Percentiles rank a stretch among this genome's conserved stretches.
phyloP scores from a whole-genome alignment of 306 rosid genomes.

The Parietaria judaica region DNA sequence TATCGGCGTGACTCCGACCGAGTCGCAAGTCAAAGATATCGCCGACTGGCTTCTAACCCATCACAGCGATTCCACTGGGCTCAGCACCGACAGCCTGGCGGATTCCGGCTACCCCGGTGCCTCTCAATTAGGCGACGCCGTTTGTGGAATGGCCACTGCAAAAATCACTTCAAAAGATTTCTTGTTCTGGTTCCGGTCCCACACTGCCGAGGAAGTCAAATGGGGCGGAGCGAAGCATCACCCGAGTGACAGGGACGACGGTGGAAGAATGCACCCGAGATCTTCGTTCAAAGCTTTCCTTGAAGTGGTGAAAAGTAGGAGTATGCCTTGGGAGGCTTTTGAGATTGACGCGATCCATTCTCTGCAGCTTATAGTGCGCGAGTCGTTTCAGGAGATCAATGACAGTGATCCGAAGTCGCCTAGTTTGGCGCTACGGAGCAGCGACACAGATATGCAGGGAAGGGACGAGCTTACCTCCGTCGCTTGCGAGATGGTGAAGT shows the following conservation, averaged over 20 bases:
- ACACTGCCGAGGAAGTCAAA: constrained; percentile 53
- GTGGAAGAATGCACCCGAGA: constrained; percentile 66
- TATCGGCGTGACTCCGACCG: constrained; percentile 74
- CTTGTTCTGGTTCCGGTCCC: constrained; percentile 86
- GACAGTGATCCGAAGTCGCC: constrained; percentile 30
- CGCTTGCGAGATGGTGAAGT: constrained; percentile 74
- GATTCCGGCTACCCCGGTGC: constrained; percentile 79
- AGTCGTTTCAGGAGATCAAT: constrained; percentile 37
- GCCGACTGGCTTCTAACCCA: constrained; percentile 52
- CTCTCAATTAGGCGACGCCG: constrained; percentile 51
- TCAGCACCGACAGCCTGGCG: constrained; percentile 70
- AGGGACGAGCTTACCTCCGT: constrained; percentile 58
- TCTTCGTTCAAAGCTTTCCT: constrained; percentile 72
- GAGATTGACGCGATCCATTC: constrained; percentile 82
- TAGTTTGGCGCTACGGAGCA: constrained; percentile 17
- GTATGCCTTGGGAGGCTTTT: constrained; percentile 70
- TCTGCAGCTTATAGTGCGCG: constrained; percentile 65
- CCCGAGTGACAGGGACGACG: constrained; percentile 59
- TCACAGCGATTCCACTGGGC: constrained; percentile 67
- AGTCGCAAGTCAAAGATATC: constrained; percentile 61
- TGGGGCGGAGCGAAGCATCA: constrained; percentile 94
- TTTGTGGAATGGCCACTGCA: constrained; percentile 75
- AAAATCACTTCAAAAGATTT: constrained; percentile 49
- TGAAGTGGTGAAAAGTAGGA: constrained; percentile 59
- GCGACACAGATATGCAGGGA: constrained; percentile 24